phyloP scores from a whole-genome alignment of 1,284 basidiomycete genomes.

The Ceratorhiza oryzae-sativae region DNA sequence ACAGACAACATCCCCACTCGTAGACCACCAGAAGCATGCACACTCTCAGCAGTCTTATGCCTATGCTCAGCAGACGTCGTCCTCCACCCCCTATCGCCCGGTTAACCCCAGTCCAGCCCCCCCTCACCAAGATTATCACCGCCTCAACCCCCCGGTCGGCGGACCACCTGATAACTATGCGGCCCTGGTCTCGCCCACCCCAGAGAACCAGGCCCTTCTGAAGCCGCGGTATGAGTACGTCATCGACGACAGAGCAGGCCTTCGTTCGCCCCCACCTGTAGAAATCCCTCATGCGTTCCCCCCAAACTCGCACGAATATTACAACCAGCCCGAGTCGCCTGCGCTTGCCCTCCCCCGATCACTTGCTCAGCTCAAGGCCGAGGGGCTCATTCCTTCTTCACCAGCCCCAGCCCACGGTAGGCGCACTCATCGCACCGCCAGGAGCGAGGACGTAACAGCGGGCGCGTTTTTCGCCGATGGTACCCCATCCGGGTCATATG shows the following conservation, averaged over 20 bases:
- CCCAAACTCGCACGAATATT: neutral
- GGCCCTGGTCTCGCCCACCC: neutral
- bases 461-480: conserved; percentile 22
- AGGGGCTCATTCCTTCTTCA: conserved; percentile 12
- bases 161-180: conserved; percentile 24
- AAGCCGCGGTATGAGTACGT: conserved; percentile 31
- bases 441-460: conserved; percentile 23
- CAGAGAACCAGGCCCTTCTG: conserved; percentile 8
- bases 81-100: conserved; percentile 6
- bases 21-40: conserved; percentile 23
- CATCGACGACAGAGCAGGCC: conserved; percentile 35
- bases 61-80: conserved; percentile 17
- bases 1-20: neutral
- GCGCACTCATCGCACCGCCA: conserved; percentile 15
- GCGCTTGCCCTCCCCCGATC: conserved; percentile 15
- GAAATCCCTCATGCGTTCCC: conserved; percentile 32
- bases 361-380: conserved; percentile 14
- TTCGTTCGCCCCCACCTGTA: conserved; percentile 28
- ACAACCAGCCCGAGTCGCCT: neutral
- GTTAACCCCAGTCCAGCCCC: conserved; percentile 8
- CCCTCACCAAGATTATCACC: conserved; percentile 6
- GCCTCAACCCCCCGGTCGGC: neutral
- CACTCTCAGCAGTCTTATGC: conserved; percentile 9
- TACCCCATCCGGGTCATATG: conserved; percentile 6
- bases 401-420: conserved; percentile 2